Base-by-base conservation (phyloP, 139 green algal genomes). In the Tetradesmus obliquus region DNA sequence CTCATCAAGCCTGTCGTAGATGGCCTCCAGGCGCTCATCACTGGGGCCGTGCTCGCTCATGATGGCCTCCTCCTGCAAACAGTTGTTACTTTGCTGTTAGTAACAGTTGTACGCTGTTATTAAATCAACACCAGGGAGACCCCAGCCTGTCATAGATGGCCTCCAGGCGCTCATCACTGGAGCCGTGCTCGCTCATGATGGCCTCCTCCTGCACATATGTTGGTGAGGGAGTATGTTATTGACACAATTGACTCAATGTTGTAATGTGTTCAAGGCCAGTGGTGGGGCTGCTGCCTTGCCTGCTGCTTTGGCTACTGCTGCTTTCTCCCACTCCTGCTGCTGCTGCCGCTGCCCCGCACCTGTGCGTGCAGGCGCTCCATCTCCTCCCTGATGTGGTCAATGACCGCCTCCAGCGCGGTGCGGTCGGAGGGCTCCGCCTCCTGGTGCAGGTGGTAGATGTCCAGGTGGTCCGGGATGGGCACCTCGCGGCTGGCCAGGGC, bases 381-480 rank as follows among this genome's bases (percentile, higher is more conserved):
- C 83, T 95, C 93, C 88, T 93, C 79, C 94, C 95, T 94, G 88
- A 96, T 92, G 72, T 95, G 87, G 88, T 96, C 93, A 86, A 96
- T 93, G 76, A 95, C 85, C 7, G 91, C 91, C 24, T 97, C 91
- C 74, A 99, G 91, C 1, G 98, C 98, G 24, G 95, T 98, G 84
- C 95, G 90, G 89, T 99, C 97, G 76, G 87, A 95, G 72, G 97
- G 96, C 71, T 96, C 95, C 10, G 96, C 97, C 94, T 99, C 98
- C 62, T 96, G 91, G 58, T 98, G 92, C 84, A 99, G 93, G 92
- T 98, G 96, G 94, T 98, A 99, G 19, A 99, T 95, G 89, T 99
- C 97, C 55, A 99, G 97, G 95, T 99, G 98, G 6, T 98, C 95
- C 3, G 98, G 98, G 90, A 99, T 98, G 82, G 96, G 95, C 3